Evolutionary conservation across 257 asterid genomes (phyloP), one percentile per base, ranked within the genome.

Genomic region (Cruciata laevipes): DNA sequence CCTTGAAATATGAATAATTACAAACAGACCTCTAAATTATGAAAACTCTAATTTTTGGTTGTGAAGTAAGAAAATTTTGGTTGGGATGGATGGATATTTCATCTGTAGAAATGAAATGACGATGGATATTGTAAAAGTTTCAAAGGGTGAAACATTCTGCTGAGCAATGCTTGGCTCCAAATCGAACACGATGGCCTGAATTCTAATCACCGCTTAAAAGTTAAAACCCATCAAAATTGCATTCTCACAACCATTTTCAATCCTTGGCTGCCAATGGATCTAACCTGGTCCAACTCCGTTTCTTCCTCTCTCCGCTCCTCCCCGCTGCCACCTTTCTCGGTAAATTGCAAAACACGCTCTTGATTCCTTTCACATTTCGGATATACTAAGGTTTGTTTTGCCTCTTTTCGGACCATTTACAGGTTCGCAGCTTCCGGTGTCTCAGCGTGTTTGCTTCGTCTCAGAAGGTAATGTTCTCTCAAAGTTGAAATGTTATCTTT

Each of bases 251-350:
- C 31, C 30, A 63, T 7, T 51, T 24, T 16, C 53, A 53, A 17
- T 31, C 14, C 52, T 25, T 30, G 1, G 5, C 35, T 31, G 8
- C 30, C 24, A 75, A 89, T 89, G 96, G 91, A 83, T 66, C 82
- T 84, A 32, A 66, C 90, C 61, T 84, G 87, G 91, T 74, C 87
- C 25, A 84, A 78, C 35, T 81, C 85, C 78, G 67, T 83, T 3
- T 73, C 91, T 31, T 74, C 86, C 64, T 5, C 83, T 61, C 75
- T 73, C 52, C 82, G 73, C 69, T 32, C 76, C 56, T 85, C 88
- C 20, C 77, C 62, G 6, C 67, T 69, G 32, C 72, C 68, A 25
- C 70, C 68, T 21, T 67, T 37, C 60, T 69, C 81, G 1, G 95
- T 90, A 71, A 38, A 74, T 63, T 53, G 3, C 33, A 24, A 25